These are phyloP conservation scores for Bruguiera sexangula DNA, from an alignment of 345 rosid species.

Conservation along the genomic window DNA sequence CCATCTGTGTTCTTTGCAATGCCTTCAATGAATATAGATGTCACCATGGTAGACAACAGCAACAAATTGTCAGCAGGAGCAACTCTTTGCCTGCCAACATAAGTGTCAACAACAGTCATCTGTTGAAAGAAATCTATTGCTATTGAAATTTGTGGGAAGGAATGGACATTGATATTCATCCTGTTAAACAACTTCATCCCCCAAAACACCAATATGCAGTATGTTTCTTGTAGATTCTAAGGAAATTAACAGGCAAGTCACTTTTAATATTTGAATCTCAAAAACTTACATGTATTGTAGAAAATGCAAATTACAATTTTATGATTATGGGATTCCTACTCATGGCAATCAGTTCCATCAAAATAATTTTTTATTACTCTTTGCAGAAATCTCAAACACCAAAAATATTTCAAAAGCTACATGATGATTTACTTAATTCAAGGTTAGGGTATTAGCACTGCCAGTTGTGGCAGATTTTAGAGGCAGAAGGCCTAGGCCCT, in stretches of 20 bases:
- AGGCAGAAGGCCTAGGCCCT: constrained; percentile 98
- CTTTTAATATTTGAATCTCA: no score
- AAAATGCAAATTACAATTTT: no score
- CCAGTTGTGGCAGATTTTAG: constrained; percentile 97
- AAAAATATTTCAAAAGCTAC: constrained; percentile 2
- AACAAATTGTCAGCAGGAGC: constrained; percentile 40
- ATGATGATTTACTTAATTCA: constrained; percentile 59
- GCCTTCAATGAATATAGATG: constrained; percentile 42
- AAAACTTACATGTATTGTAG: no score
- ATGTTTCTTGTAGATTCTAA: no score
- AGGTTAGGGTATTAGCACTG: constrained; percentile 91
- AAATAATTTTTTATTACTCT: neutral
- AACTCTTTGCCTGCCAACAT: constrained; percentile 61
- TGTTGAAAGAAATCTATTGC: neutral
- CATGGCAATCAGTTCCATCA: no score
- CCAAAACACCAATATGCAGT: no score
- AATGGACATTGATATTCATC: neutral
- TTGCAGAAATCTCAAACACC: no score
- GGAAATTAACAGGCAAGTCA: no score
- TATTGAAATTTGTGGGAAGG: neutral
- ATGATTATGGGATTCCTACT: no score
- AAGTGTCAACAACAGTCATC: constrained; percentile 65
- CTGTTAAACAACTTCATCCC: neutral
- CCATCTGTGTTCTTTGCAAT: constrained; percentile 85
- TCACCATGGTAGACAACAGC: constrained; percentile 35